phyloP scores from a whole-genome alignment of 805 yeast genomes.

The Clavispora santaluciae region DNA sequence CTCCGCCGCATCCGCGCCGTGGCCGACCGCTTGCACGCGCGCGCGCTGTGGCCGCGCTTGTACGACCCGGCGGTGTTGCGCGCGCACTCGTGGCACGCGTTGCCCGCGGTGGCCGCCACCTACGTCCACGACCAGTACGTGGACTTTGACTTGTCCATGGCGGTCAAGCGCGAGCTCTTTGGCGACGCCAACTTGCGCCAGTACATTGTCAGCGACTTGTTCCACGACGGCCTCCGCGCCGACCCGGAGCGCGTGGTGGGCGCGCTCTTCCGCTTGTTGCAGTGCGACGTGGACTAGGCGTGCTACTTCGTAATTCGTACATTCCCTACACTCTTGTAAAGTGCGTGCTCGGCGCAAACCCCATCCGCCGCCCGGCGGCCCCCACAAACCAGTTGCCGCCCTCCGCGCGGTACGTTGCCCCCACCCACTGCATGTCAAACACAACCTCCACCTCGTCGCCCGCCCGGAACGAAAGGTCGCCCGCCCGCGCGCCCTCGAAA shows the following conservation, averaged over 20 bases:
- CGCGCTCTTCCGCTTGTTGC: constrained; percentile 34
- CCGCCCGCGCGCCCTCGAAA: constrained; percentile 31
- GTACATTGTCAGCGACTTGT: constrained; percentile 43
- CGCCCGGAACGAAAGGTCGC: constrained; percentile 32
- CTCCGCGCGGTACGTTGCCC: constrained; percentile 16
- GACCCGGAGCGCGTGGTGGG: constrained; percentile 37
- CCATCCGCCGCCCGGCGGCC: constrained; percentile 21
- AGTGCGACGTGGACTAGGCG: constrained; percentile 34
- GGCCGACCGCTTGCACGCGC: constrained; percentile 33
- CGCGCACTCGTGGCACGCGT: constrained; percentile 26
- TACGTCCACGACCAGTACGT: constrained; percentile 50
- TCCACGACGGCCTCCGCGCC: constrained; percentile 48
- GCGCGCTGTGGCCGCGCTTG: constrained; percentile 32
- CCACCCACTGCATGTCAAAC: constrained; percentile 25
- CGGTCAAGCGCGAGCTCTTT: constrained; percentile 28
- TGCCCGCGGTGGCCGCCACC: constrained; percentile 48
- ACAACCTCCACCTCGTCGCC: constrained; percentile 32
- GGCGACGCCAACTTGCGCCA: constrained; percentile 34
- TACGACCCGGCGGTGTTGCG: constrained; percentile 30
- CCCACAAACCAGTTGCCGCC: constrained; percentile 34
- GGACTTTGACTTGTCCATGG: constrained; percentile 39
- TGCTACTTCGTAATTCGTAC: too few relatives aligned
- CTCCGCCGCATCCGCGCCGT: constrained; percentile 35
- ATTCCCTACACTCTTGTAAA: constrained; percentile 1
- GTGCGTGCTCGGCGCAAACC: constrained; percentile 32